Evolutionary conservation across 768 basidiomycete genomes (phyloP).

Genomic region (Clitopilus hobsonii): DNA sequence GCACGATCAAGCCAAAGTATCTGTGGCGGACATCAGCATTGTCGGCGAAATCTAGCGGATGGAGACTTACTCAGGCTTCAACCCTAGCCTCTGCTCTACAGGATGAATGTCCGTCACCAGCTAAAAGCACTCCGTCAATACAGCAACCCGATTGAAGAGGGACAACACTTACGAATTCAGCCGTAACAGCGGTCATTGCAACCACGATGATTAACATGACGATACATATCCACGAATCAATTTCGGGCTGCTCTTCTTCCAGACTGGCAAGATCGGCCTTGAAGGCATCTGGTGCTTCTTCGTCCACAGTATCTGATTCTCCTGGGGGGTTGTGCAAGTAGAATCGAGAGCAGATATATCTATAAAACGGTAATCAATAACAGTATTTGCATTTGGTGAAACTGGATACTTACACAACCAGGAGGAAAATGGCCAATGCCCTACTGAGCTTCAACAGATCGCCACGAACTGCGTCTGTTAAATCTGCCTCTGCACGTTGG

Average conservation of each 20-base stretch:
- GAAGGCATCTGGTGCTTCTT: conserved; percentile 40
- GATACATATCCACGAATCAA: conserved; percentile 61
- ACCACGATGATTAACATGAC: conserved; percentile 45
- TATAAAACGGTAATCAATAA: conserved; percentile 13
- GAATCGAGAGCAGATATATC: conserved; percentile 62
- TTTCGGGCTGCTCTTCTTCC: conserved; percentile 41
- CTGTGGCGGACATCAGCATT: conserved; percentile 23
- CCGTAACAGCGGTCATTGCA: conserved; percentile 59
- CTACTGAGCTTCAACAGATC: conserved; percentile 58
- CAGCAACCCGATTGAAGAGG: neutral
- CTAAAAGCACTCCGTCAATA: conserved; percentile 23
- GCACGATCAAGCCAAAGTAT: conserved; percentile 69
- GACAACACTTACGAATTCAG: conserved; percentile 51
- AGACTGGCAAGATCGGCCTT: conserved; percentile 33
- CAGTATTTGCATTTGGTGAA: neutral
- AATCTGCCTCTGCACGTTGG: conserved; percentile 15
- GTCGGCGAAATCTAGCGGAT: neutral
- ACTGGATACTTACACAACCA: conserved; percentile 42
- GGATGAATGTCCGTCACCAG: conserved; percentile 58
- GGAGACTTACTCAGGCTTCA: conserved; percentile 42
- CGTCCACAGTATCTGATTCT: conserved; percentile 36
- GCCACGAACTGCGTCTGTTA: conserved; percentile 39
- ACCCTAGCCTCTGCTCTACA: conserved; percentile 40
- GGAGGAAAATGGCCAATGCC: conserved; percentile 57
- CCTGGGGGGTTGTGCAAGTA: conserved; percentile 71